Evolutionary conservation across 495 filamentous ascomycete species (phyloP).

Genomic region (Talaromyces liani): DNA sequence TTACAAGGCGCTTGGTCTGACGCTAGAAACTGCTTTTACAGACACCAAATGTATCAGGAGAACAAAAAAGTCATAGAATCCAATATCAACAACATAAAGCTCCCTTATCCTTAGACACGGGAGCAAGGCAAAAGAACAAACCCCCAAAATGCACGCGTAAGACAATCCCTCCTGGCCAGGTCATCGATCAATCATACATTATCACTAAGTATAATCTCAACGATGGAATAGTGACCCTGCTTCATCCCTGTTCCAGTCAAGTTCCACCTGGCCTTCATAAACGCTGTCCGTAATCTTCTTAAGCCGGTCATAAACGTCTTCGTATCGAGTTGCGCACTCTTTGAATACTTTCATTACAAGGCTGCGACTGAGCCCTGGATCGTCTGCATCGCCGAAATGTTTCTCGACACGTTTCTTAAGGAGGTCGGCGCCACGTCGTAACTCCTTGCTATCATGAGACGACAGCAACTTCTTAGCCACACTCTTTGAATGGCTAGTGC

Average conservation of each 20-base stretch:
- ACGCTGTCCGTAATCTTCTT: constrained; percentile 53
- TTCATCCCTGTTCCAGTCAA: constrained; percentile 56
- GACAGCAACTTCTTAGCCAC: constrained; percentile 80
- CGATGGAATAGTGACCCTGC: constrained; percentile 40
- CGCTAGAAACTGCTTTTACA: not conserved
- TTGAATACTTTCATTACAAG: constrained; percentile 72
- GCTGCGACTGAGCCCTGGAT: constrained; percentile 56
- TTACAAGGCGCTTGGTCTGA: not conserved
- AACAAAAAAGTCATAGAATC: constrained; percentile 5
- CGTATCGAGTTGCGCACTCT: constrained; percentile 74
- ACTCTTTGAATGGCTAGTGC: constrained; percentile 68
- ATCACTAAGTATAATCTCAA: not conserved
- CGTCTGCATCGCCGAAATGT: constrained; percentile 86
- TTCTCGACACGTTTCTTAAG: constrained; percentile 89
- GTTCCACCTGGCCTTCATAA: constrained; percentile 57
- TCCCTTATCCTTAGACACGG: not conserved
- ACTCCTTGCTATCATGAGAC: constrained; percentile 71
- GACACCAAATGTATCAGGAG: not conserved
- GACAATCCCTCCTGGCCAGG: constrained; percentile 5
- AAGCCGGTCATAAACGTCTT: constrained; percentile 62
- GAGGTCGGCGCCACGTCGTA: constrained; percentile 76
- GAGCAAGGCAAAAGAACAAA: not conserved
- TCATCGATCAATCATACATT: constrained; percentile 10
- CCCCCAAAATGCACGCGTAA: constrained; percentile 2
- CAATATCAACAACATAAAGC: not conserved